These are phyloP conservation scores for Trebouxiophyceae sp. DNA, from an alignment of 163 green algal genomes.

Conservation along the genomic window DNA sequence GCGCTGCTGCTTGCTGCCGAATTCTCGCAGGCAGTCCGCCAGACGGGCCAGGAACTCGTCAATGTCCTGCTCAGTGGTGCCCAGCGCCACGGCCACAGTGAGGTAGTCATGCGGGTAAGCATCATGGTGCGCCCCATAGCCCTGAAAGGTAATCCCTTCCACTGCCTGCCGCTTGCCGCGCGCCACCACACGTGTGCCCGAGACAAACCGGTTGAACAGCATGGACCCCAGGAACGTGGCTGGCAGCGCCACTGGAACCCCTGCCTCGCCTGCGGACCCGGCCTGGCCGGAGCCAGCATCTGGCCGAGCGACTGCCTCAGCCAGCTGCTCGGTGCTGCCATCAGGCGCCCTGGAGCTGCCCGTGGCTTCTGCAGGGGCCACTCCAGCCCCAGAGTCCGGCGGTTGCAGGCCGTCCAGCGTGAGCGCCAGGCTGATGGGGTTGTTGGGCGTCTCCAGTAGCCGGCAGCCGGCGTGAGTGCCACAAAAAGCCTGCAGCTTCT, in stretches of 20 bases:
- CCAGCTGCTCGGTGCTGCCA: not conserved
- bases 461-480: constrained; percentile 54
- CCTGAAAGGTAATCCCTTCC: constrained; percentile 57
- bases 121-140: constrained; percentile 68
- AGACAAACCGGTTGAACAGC: constrained; percentile 70
- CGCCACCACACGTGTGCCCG: constrained; percentile 72
- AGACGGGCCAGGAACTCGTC: constrained; percentile 49
- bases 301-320: not conserved
- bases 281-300: no score
- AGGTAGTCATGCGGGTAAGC: constrained; percentile 65
- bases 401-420: constrained; percentile 61
- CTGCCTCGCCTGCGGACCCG: not conserved
- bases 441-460: constrained; percentile 73
- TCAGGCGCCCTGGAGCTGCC: not conserved
- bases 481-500: constrained; percentile 22
- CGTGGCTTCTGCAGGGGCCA: not conserved
- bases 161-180: constrained; percentile 51
- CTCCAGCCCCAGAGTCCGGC: no score
- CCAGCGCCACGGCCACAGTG: constrained; percentile 79
- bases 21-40: not conserved
- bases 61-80: constrained; percentile 56
- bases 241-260: no score
- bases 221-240: constrained; percentile 74
- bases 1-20: not conserved
- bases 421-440: constrained; percentile 88